These are phyloP conservation scores for Ceratonia siliqua DNA, from an alignment of 306 rosid genomes.

Conservation along the genomic window DNA sequence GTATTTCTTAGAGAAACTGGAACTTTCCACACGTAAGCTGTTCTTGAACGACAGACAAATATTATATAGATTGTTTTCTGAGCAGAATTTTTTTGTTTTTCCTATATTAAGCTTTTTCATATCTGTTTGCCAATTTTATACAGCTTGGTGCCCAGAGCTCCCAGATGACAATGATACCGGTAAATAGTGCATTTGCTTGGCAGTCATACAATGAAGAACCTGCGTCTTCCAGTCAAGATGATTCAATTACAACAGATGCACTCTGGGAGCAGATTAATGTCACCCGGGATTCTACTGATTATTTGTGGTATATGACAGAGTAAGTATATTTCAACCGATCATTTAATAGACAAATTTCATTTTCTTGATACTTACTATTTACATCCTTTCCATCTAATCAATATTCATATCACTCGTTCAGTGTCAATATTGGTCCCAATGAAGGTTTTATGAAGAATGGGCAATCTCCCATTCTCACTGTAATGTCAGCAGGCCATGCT, in stretches of 20 bases:
- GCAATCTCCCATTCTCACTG: slow-evolving; percentile 66
- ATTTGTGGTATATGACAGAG: slow-evolving; percentile 99
- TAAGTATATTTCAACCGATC: slow-evolving; percentile 47
- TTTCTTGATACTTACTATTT: slow-evolving; percentile 10
- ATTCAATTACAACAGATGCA: slow-evolving; percentile 51
- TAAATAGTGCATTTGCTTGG: slow-evolving; percentile 58
- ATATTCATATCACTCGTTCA: slow-evolving; percentile 33
- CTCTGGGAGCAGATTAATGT: slow-evolving; percentile 74
- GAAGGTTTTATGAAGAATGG: slow-evolving; percentile 75
- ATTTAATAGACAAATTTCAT: too few species aligned
- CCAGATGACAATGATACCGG: slow-evolving; percentile 58
- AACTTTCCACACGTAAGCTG: neutral
- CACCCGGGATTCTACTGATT: slow-evolving; percentile 82
- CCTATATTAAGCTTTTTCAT: neutral
- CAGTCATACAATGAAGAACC: slow-evolving; percentile 76
- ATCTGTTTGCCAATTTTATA: slow-evolving; percentile 11
- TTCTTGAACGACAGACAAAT: slow-evolving; percentile 6
- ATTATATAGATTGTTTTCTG: neutral
- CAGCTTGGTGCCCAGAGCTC: slow-evolving; percentile 64
- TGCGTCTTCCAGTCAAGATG: slow-evolving; percentile 55
- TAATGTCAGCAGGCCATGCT: slow-evolving; percentile 89
- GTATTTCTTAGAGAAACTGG: neutral
- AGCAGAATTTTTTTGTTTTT: neutral
- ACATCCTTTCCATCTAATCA: slow-evolving; percentile 12
- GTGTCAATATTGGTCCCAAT: slow-evolving; percentile 68